phyloP scores from a whole-genome alignment of 176 grass and related monocot species.

The Triticum timopheevii region DNA sequence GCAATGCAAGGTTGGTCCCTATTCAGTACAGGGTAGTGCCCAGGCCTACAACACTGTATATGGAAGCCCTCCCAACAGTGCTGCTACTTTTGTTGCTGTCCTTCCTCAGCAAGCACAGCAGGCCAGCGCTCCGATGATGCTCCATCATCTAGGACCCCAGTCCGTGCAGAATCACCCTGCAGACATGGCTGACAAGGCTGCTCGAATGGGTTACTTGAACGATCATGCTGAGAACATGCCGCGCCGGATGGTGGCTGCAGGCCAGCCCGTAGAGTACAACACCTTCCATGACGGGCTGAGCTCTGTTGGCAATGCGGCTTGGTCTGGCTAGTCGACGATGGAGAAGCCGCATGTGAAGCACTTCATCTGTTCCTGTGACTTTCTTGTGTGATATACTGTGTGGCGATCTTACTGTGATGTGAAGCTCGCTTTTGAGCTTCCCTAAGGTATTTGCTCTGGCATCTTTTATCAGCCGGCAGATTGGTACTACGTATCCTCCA shows the following conservation, averaged over 20 bases:
- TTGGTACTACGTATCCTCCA: conserved; percentile 22
- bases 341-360: neutral
- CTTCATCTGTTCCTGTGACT: neutral
- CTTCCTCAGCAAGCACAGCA: conserved; percentile 54
- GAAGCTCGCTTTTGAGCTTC: neutral
- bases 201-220: conserved; percentile 71
- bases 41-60: conserved; percentile 48
- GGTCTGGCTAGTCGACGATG: conserved; percentile 43
- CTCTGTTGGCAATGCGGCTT: conserved; percentile 38
- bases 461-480: conserved; percentile 58
- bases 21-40: conserved; percentile 46
- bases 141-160: conserved; percentile 52
- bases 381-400: neutral
- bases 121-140: conserved; percentile 39
- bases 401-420: conserved; percentile 16
- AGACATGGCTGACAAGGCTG: conserved; percentile 72
- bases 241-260: conserved; percentile 43
- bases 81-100: conserved; percentile 32
- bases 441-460: conserved; percentile 42
- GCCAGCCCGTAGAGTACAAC: conserved; percentile 75
- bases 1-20: conserved; percentile 51
- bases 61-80: conserved; percentile 46
- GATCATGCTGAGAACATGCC: conserved; percentile 54
- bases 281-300: conserved; percentile 64
- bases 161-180: conserved; percentile 49